These are phyloP conservation scores for Neoarthrinium moseri DNA, from an alignment of 2,329 filamentous ascomycete genomes.

Conservation along the genomic window DNA sequence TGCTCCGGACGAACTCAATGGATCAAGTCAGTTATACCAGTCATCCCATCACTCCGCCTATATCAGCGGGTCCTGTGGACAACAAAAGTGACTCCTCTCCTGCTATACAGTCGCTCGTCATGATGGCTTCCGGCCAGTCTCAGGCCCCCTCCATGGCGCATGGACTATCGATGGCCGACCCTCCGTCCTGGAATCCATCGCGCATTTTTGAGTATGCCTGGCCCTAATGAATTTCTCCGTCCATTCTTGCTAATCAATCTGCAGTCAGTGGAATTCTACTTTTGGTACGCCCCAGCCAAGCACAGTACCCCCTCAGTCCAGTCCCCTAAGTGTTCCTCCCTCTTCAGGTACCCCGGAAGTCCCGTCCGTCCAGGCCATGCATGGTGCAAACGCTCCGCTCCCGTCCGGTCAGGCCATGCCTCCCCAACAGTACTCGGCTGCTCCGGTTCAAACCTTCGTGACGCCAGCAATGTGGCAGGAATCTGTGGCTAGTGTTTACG, in stretches of 20 bases:
- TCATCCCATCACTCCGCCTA: constrained; percentile 78
- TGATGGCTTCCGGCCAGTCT: constrained; percentile 62
- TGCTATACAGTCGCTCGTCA: constrained; percentile 67
- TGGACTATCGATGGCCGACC: constrained; percentile 61
- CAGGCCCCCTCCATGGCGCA: constrained; percentile 51
- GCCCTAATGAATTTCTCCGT: background rate
- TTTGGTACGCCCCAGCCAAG: constrained; percentile 67
- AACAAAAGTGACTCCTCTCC: constrained; percentile 72
- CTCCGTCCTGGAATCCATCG: constrained; percentile 77
- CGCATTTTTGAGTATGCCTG: constrained; percentile 82
- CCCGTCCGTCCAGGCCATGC: constrained; percentile 52
- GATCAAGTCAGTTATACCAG: constrained; percentile 66
- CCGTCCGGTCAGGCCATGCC: constrained; percentile 45
- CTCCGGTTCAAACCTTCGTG: constrained; percentile 58
- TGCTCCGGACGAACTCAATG: constrained; percentile 46
- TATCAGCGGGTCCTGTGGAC: constrained; percentile 70
- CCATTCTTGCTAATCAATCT: constrained; percentile 13
- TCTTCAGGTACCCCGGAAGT: constrained; percentile 55
- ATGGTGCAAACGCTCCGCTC: constrained; percentile 44
- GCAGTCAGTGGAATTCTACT: constrained; percentile 90
- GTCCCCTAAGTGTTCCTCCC: constrained; percentile 51
- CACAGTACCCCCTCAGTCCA: constrained; percentile 43
- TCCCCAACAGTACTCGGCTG: constrained; percentile 50
- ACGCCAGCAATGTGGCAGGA: constrained; percentile 74
- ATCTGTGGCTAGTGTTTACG: constrained; percentile 67